Evolutionary conservation across 73 alveolate species (phyloP).

Genomic region (Stentor coeruleus): DNA sequence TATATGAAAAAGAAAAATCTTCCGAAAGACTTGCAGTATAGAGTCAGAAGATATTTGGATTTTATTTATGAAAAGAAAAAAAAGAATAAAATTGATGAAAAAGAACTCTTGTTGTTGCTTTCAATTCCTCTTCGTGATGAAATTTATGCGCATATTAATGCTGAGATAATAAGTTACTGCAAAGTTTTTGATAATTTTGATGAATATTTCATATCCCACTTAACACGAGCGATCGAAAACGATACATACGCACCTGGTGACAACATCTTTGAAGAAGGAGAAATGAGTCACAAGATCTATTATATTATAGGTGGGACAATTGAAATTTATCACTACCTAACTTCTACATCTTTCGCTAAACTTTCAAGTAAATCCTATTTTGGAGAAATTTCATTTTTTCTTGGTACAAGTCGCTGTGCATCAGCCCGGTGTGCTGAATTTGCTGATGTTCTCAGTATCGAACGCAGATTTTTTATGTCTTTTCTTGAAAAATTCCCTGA

Average conservation of each 20-base stretch:
- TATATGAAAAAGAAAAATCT: slow-evolving; percentile 53
- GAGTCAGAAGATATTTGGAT: slow-evolving; percentile 65
- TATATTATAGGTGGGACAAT: slow-evolving; percentile 58
- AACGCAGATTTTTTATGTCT: not conserved
- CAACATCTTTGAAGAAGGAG: slow-evolving; percentile 45
- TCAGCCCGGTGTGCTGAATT: slow-evolving; percentile 49
- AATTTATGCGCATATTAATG: slow-evolving; percentile 51
- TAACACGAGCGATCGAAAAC: slow-evolving; percentile 36
- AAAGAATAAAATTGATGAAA: slow-evolving; percentile 50
- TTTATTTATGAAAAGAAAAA: slow-evolving; percentile 49
- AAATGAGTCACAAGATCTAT: slow-evolving; percentile 50
- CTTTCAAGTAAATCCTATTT: slow-evolving; percentile 18
- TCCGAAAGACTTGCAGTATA: slow-evolving; percentile 50
- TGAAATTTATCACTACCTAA: slow-evolving; percentile 33
- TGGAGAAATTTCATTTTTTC: slow-evolving; percentile 58
- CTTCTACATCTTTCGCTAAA: slow-evolving; percentile 13
- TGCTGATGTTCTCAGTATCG: slow-evolving; percentile 33
- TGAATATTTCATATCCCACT: slow-evolving; percentile 37
- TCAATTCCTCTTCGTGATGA: slow-evolving; percentile 46
- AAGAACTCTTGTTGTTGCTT: slow-evolving; percentile 46
- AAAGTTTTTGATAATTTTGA: slow-evolving; percentile 43
- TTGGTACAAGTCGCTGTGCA: slow-evolving; percentile 49
- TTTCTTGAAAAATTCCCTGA: not conserved
- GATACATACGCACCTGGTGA: slow-evolving; percentile 61
- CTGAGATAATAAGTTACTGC: slow-evolving; percentile 45